Evolutionary conservation across 768 basidiomycete species (phyloP).

Genomic region (Clathrus columnatus): DNA sequence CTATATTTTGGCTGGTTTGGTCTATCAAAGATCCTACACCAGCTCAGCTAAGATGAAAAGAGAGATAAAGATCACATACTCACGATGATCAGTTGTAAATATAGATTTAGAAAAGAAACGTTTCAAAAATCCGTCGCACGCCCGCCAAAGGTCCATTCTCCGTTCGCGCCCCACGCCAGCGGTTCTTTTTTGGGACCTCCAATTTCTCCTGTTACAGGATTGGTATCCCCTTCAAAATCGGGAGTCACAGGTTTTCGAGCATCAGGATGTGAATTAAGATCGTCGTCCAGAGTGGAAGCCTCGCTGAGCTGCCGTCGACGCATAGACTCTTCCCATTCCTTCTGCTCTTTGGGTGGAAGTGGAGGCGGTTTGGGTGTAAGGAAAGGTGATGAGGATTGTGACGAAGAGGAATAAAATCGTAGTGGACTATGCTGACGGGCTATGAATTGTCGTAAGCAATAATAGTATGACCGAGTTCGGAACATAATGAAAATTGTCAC

Average conservation of each 20-base stretch:
- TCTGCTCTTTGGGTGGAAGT: conserved; percentile 66
- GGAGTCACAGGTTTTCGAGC: conserved; percentile 46
- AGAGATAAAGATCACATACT: no score
- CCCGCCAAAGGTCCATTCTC: conserved; percentile 90
- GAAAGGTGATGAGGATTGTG: background rate
- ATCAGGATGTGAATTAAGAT: conserved; percentile 55
- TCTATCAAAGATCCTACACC: no score
- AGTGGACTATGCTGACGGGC: background rate
- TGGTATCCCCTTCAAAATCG: conserved; percentile 74
- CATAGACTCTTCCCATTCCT: conserved; percentile 80
- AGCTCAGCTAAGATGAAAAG: no score
- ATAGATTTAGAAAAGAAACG: no score
- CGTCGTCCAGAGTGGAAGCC: conserved; percentile 34
- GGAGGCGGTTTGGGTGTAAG: conserved; percentile 57
- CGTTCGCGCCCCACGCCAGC: conserved; percentile 49
- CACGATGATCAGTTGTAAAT: no score
- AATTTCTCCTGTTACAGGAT: conserved; percentile 75
- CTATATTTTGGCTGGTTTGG: no score
- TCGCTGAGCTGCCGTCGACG: conserved; percentile 35
- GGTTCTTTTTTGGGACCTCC: conserved; percentile 88
- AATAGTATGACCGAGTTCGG: background rate
- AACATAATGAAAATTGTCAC: background rate
- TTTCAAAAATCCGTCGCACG: conserved; percentile 74
- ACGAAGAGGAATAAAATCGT: background rate
- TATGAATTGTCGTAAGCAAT: background rate